phyloP scores from a whole-genome alignment of 768 basidiomycete genomes.

The Lentinula sp. region DNA sequence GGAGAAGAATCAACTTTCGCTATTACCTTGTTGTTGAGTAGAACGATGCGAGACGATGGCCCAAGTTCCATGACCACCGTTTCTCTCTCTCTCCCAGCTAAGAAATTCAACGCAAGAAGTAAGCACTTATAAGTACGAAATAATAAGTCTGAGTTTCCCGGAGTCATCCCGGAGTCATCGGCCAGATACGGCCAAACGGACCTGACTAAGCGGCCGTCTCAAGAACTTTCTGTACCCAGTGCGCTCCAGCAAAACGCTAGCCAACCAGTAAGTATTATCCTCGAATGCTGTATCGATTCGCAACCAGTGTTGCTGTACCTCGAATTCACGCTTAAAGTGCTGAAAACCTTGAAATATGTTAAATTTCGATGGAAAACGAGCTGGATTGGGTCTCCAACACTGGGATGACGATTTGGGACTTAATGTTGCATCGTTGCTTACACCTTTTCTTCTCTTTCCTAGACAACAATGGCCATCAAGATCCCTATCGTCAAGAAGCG shows the following conservation, averaged over 20 bases:
- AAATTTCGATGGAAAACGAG: constrained; percentile 7
- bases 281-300: background rate
- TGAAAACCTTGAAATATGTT: background rate
- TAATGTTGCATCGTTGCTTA: background rate
- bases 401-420: constrained; percentile 22
- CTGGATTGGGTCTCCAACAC: constrained; percentile 27
- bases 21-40: too few relatives aligned
- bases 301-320: background rate
- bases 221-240: background rate
- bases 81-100: too few relatives aligned
- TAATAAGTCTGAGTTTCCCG: too few relatives aligned
- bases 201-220: background rate
- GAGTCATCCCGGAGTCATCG: too few relatives aligned
- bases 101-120: too few relatives aligned
- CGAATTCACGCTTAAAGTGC: too few relatives aligned
- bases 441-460: background rate
- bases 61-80: too few relatives aligned
- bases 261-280: background rate
- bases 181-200: background rate
- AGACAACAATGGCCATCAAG: constrained; percentile 46
- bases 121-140: too few relatives aligned
- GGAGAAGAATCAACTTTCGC: too few relatives aligned
- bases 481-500: constrained; percentile 81
- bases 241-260: background rate
- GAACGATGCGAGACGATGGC: too few relatives aligned